Evolutionary conservation across 2,329 filamentous ascomycete species (phyloP).

Genomic region (Claviceps monticola): DNA sequence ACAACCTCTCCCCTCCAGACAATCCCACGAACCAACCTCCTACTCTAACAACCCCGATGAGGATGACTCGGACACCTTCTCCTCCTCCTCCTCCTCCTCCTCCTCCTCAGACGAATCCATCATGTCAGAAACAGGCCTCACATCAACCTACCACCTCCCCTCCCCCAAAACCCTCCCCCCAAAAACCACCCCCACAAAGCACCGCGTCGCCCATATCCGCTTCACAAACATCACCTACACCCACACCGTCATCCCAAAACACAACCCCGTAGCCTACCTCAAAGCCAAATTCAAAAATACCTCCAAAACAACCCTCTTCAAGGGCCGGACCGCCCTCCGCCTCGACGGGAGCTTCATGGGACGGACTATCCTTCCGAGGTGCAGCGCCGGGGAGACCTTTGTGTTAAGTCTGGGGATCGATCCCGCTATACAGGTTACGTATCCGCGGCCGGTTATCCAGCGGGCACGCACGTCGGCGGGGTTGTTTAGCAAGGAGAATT

Average conservation of each 20-base stretch:
- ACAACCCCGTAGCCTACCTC: conserved; percentile 41
- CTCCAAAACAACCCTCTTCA: conserved; percentile 36
- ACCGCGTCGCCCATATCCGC: conserved; percentile 38
- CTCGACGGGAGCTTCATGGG: conserved; percentile 46
- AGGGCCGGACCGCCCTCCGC: conserved; percentile 37
- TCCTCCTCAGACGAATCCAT: conserved; percentile 21
- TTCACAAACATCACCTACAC: conserved; percentile 34
- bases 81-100: neutral
- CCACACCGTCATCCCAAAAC: conserved; percentile 42
- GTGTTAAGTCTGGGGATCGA: conserved; percentile 41
- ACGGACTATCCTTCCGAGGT: conserved; percentile 36
- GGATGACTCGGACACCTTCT: neutral
- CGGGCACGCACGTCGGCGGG: conserved; percentile 33
- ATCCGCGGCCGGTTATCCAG: conserved; percentile 38
- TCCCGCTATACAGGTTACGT: conserved; percentile 36
- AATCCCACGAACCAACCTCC: neutral
- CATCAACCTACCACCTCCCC: conserved; percentile 42
- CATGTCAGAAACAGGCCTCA: conserved; percentile 41
- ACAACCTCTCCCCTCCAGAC: neutral
- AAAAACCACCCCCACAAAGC: conserved; percentile 31
- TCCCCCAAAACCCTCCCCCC: conserved; percentile 37
- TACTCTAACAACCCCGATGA: neutral
- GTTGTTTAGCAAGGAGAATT: conserved; percentile 36
- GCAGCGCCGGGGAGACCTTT: conserved; percentile 37
- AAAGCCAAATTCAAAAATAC: conserved; percentile 38